phyloP scores from a whole-genome alignment of 2,329 filamentous ascomycete genomes.

The Colletotrichum lindemuthianum region DNA sequence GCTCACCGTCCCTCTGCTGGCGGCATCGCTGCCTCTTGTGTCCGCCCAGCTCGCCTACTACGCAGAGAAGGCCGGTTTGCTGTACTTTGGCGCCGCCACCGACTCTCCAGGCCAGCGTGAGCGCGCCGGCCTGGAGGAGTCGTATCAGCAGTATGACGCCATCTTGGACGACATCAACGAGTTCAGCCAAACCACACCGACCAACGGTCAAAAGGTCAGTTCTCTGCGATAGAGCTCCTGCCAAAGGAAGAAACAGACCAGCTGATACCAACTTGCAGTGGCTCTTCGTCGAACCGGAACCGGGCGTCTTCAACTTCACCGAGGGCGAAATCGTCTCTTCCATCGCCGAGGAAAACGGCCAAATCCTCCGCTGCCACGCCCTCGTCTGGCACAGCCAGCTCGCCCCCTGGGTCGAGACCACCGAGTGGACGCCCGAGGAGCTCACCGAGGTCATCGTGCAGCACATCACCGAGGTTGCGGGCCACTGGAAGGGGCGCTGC shows the following conservation, averaged over 20 bases:
- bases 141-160: conserved; percentile 62
- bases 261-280: conserved; percentile 47
- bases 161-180: conserved; percentile 64
- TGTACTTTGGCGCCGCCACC: conserved; percentile 72
- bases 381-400: conserved; percentile 61
- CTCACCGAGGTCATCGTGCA: conserved; percentile 61
- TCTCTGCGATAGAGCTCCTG: too few species aligned
- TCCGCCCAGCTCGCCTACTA: conserved; percentile 56
- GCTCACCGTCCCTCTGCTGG: conserved; percentile 40
- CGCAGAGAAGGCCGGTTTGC: conserved; percentile 62
- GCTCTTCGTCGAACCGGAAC: conserved; percentile 68
- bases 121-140: conserved; percentile 56
- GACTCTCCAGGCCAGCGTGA: conserved; percentile 56
- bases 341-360: conserved; percentile 52
- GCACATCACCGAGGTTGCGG: conserved; percentile 68
- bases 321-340: conserved; percentile 62
- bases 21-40: conserved; percentile 42
- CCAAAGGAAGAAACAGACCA: too few species aligned
- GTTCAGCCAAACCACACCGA: conserved; percentile 71
- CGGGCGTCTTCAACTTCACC: conserved; percentile 68
- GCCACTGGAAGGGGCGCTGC: conserved; percentile 68
- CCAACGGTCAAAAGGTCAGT: conserved; percentile 63
- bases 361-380: conserved; percentile 68
- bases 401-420: conserved; percentile 40
- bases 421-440: conserved; percentile 65